phyloP scores from a whole-genome alignment of 2,329 filamentous ascomycete species.

The Atkinsonella hypoxylon region DNA sequence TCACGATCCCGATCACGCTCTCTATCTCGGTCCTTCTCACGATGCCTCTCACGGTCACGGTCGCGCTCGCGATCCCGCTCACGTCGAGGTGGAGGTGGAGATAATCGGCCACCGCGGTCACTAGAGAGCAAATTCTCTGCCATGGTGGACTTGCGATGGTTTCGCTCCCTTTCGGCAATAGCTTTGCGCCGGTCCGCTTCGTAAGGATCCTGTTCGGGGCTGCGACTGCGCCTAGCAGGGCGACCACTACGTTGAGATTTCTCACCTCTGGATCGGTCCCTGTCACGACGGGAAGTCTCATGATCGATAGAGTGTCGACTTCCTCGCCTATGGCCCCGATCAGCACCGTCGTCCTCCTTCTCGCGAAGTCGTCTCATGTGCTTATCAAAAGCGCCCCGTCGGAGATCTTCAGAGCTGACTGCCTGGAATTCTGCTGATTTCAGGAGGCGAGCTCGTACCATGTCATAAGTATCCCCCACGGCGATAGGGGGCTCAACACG shows the following conservation, averaged over 20 bases:
- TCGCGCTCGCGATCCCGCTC: conserved; percentile 33
- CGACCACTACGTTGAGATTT: conserved; percentile 49
- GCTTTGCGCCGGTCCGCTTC: conserved; percentile 91
- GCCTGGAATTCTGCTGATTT: conserved; percentile 76
- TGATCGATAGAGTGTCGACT: conserved; percentile 43
- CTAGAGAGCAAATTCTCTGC: conserved; percentile 48
- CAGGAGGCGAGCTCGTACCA: conserved; percentile 67
- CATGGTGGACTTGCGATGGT: conserved; percentile 71
- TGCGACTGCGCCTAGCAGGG: conserved; percentile 59
- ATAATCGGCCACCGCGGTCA: conserved; percentile 36
- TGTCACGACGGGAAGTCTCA: conserved; percentile 47
- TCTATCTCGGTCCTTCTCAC: conserved; percentile 22
- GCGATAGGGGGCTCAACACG: conserved; percentile 76
- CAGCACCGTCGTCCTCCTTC: conserved; percentile 75
- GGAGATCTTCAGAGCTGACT: conserved; percentile 70
- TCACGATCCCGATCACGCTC: conserved; percentile 23
- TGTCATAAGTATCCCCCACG: conserved; percentile 74
- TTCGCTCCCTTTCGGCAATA: conserved; percentile 85
- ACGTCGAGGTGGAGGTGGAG: conserved; percentile 29
- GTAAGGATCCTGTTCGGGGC: conserved; percentile 86
- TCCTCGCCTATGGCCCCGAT: conserved; percentile 48
- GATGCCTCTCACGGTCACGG: conserved; percentile 20
- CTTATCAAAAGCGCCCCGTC: conserved; percentile 81
- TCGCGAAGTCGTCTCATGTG: conserved; percentile 82
- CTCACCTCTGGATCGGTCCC: conserved; percentile 47